Percentiles rank a stretch among this genome's conserved stretches.
Conservation (phyloP, 2,329 filamentous ascomycete species). For the Zymoseptoria pseudotritici region DNA sequence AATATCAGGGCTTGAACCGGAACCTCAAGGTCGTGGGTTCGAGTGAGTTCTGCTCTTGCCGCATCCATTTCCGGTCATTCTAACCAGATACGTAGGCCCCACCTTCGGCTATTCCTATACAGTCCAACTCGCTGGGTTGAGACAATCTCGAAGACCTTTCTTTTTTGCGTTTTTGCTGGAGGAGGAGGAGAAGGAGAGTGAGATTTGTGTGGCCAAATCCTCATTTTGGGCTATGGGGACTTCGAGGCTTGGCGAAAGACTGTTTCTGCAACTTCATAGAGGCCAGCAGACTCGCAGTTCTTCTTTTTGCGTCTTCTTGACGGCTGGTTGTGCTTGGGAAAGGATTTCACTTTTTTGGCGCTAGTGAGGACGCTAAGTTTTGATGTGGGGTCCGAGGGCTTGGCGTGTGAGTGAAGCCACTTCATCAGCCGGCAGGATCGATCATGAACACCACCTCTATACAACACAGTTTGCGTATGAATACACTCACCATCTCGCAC, state of each 20-base stretch:
- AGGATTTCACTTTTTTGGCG: not conserved
- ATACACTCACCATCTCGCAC: too few relatives aligned
- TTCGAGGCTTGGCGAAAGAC: not conserved
- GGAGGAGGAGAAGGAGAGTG: too few relatives aligned
- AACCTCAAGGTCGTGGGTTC: slow-evolving; percentile 21
- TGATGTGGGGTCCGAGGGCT: too few relatives aligned
- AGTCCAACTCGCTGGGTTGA: not conserved
- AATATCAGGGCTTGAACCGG: too few relatives aligned
- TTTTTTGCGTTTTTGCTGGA: not conserved
- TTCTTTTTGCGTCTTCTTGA: not conserved
- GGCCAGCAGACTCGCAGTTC: not conserved
- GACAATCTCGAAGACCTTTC: not conserved
- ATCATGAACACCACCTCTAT: too few relatives aligned
- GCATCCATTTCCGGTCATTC: too few relatives aligned
- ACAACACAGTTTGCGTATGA: too few relatives aligned
- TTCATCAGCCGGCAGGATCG: too few relatives aligned
- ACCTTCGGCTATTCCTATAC: slow-evolving; percentile 22
- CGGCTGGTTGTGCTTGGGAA: not conserved
- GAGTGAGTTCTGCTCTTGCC: slow-evolving; percentile 1
- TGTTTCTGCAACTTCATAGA: not conserved
- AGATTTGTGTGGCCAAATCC: not conserved
- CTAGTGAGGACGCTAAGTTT: too few relatives aligned
- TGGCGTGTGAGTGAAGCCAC: too few relatives aligned
- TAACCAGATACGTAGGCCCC: slow-evolving; percentile 1
- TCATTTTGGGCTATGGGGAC: not conserved